These are phyloP conservation scores for Macrotyloma uniflorum DNA, from an alignment of 306 rosid species.

Conservation along the genomic window DNA sequence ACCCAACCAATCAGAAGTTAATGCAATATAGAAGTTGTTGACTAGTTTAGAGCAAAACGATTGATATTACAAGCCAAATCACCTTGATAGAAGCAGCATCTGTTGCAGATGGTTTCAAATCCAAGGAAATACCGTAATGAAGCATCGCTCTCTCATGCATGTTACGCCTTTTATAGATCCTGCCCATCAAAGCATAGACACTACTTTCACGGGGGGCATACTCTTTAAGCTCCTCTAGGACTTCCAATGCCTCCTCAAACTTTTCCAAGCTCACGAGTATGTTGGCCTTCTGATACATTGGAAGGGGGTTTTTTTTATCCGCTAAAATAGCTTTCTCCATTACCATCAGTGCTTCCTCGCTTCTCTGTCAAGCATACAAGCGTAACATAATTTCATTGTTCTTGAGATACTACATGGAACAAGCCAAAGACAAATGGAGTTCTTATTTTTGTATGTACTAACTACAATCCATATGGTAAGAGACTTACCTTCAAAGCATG, in stretches of 20 bases:
- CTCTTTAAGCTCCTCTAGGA: conserved; percentile 87
- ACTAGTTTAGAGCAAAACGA: not conserved
- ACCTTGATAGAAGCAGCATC: conserved; percentile 98
- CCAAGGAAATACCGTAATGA: conserved; percentile 95
- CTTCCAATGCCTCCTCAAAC: conserved; percentile 85
- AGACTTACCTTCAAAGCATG: conserved; percentile 77
- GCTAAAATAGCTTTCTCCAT: conserved; percentile 95
- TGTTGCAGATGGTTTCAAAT: conserved; percentile 93
- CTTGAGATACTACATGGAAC: not conserved
- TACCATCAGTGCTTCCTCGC: conserved; percentile 77
- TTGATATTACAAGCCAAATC: conserved; percentile 1
- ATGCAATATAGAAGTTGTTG: not conserved
- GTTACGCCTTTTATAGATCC: conserved; percentile 76
- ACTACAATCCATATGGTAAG: conserved; percentile 37
- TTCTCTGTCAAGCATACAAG: conserved; percentile 61
- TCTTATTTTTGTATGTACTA: conserved; percentile 24
- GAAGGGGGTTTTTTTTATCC: conserved; percentile 95
- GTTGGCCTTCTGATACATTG: conserved; percentile 98
- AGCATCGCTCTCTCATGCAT: conserved; percentile 95
- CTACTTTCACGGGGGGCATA: conserved; percentile 95
- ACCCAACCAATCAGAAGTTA: not conserved
- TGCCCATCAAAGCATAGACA: conserved; percentile 96
- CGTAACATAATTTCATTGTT: conserved; percentile 36
- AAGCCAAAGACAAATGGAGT: conserved; percentile 19
- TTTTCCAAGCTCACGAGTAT: conserved; percentile 77